Base-by-base conservation (phyloP, 805 yeast genomes). In the Saccharomyces jurei region DNA sequence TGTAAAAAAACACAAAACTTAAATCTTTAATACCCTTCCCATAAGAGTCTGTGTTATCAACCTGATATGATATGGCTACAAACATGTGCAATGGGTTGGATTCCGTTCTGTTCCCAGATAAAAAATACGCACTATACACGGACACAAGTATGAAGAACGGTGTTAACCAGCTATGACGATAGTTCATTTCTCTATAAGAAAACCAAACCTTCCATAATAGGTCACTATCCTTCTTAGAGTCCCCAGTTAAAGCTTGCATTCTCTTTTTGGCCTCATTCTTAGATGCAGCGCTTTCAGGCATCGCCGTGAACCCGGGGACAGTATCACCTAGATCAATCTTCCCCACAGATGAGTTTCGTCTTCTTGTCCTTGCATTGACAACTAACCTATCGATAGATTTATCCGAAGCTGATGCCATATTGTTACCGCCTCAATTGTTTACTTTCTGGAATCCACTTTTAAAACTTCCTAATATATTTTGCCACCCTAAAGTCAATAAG, bases 1-100 rank as follows among this genome's bases (percentile, higher is more conserved):
- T 87, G 73, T 88, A 84, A 68, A 81, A 89, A 21, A 77, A 76
- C 14, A 92, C 88, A 74, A 90, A 94, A 25, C 77, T 77, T 60
- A 90, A 79, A 72, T 94, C 99, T 63, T 83, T 82, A 49, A 67
- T 74, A 54, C 99, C 99, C 71, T 94, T 94, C 28, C 88, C 97
- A 68, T 91, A 94, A 65, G 73, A 50, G 52, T 82, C 80, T 0
- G 87, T 77, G 28, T 80, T 83, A 25, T 76, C 81, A 47, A 83
- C 76, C 50, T 76, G 75, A 66, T 89, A 87, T 0, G 94, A 83
- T 13, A 87, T 76, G 4, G 80, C 69, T 44, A 89, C 76, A 70
- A 87, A 83, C 69, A 75, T 76, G 63, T 80, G 82, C 55, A 89
- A 71, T 2, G 81, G 79, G 67, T 88, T 89, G 22, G 82, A 66